These are phyloP conservation scores for Microcyclospora pomicola DNA, from an alignment of 2,329 filamentous ascomycete genomes.

Conservation along the genomic window DNA sequence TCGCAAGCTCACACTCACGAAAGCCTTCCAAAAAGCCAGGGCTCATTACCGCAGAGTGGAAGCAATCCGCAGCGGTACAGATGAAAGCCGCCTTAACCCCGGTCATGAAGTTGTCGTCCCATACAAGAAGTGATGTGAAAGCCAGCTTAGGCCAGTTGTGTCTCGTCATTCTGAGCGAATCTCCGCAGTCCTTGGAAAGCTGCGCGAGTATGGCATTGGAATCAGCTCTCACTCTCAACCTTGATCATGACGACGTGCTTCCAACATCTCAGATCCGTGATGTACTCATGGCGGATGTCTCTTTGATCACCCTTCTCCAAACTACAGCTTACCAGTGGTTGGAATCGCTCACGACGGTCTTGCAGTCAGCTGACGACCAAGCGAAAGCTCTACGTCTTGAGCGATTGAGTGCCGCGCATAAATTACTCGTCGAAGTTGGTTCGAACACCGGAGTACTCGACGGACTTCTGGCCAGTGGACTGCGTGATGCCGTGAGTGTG, in stretches of 20 bases:
- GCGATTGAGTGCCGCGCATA: slow-evolving; percentile 62
- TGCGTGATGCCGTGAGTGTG: slow-evolving; percentile 58
- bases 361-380: slow-evolving; percentile 74
- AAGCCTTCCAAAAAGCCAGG: slow-evolving; percentile 1
- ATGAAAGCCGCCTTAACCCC: slow-evolving; percentile 70
- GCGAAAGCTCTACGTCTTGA: slow-evolving; percentile 57
- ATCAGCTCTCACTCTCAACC: slow-evolving; percentile 58
- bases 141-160: slow-evolving; percentile 57
- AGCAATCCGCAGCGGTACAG: slow-evolving; percentile 65
- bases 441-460: slow-evolving; percentile 54
- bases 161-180: slow-evolving; percentile 62
- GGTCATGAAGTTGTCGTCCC: slow-evolving; percentile 59
- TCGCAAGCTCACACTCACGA: neutral
- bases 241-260: slow-evolving; percentile 31
- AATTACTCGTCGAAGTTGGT: slow-evolving; percentile 48
- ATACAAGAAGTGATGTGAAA: slow-evolving; percentile 56
- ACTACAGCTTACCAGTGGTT: slow-evolving; percentile 68
- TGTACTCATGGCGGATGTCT: slow-evolving; percentile 48
- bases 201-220: slow-evolving; percentile 63
- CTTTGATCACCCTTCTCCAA: slow-evolving; percentile 52
- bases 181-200: slow-evolving; percentile 55
- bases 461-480: slow-evolving; percentile 49
- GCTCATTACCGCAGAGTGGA: slow-evolving; percentile 43
- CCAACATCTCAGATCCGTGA: slow-evolving; percentile 36
- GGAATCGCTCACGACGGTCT: slow-evolving; percentile 61